phyloP scores from a whole-genome alignment of 805 yeast genomes.

The Saccharomycopsis fodiens region DNA sequence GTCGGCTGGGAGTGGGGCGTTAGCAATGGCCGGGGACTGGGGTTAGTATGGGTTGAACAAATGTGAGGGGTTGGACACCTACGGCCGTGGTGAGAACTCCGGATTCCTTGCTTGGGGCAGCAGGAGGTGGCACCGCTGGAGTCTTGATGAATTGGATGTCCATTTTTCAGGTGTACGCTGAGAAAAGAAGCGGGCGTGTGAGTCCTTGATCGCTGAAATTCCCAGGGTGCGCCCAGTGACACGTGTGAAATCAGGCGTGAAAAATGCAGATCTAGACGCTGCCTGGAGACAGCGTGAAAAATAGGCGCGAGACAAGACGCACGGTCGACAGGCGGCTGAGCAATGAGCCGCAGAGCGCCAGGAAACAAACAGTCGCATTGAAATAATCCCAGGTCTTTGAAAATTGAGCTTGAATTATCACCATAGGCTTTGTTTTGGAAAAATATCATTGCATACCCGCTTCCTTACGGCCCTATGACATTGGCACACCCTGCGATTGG shows the following conservation, averaged over 20 bases:
- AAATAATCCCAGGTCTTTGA: too few species aligned
- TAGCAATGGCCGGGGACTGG: constrained; percentile 63
- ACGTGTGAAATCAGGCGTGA: not conserved
- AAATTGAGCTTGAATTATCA: too few species aligned
- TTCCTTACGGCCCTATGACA: too few species aligned
- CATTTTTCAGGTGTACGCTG: not conserved
- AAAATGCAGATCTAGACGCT: not conserved
- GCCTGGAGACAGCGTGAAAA: not conserved
- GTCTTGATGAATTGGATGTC: constrained; percentile 43
- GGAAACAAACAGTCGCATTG: too few species aligned
- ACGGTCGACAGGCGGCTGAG: too few species aligned
- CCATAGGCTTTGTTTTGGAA: too few species aligned
- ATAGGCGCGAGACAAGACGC: too few species aligned
- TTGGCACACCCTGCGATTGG: too few species aligned
- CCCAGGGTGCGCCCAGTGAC: not conserved
- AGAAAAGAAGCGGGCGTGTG: not conserved
- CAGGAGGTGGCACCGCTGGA: constrained; percentile 41
- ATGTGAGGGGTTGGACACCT: constrained; percentile 23
- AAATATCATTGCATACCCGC: too few species aligned
- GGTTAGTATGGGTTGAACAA: constrained; percentile 21
- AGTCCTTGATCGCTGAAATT: not conserved
- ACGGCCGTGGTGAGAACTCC: constrained; percentile 45
- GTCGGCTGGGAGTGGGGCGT: constrained; percentile 86
- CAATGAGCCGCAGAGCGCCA: too few species aligned
- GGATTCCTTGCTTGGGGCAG: constrained; percentile 34